Percentiles rank a stretch among this genome's conserved stretches.
Conservation (phyloP, 257 asterid genomes). For the Nicotiana undulata region DNA sequence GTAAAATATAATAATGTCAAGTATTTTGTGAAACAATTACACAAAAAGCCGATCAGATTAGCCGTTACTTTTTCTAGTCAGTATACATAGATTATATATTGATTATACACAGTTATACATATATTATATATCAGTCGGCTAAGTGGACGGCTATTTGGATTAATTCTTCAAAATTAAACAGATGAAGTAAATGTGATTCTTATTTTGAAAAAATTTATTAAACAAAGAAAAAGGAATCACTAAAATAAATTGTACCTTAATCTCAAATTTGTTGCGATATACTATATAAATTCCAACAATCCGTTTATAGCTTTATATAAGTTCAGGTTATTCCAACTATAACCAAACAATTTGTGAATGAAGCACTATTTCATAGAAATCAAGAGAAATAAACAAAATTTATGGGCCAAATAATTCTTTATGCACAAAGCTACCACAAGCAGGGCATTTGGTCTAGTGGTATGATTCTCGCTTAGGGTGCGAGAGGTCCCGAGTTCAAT, state of each 20-base stretch:
- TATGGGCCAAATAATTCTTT: too few relatives aligned
- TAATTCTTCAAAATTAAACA: neutral
- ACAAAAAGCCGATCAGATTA: too few relatives aligned
- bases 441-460: constrained; percentile 85
- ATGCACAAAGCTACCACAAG: too few relatives aligned
- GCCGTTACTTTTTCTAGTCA: too few relatives aligned
- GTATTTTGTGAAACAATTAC: neutral
- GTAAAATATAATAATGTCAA: neutral
- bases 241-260: neutral
- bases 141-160: too few relatives aligned
- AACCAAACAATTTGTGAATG: neutral
- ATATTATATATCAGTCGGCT: too few relatives aligned
- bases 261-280: neutral
- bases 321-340: neutral
- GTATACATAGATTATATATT: too few relatives aligned
- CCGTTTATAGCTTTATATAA: too few relatives aligned
- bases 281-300: neutral
- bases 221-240: neutral
- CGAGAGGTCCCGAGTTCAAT: constrained; percentile 95
- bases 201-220: neutral
- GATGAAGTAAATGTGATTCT: too few relatives aligned
- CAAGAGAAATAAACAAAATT: neutral
- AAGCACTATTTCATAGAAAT: neutral
- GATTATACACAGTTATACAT: too few relatives aligned
- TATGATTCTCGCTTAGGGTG: constrained; percentile 87